Percentiles rank a stretch among this genome's conserved stretches.
Conservation (phyloP, 2,329 filamentous ascomycete species). For the Botryotinia narcissicola region DNA sequence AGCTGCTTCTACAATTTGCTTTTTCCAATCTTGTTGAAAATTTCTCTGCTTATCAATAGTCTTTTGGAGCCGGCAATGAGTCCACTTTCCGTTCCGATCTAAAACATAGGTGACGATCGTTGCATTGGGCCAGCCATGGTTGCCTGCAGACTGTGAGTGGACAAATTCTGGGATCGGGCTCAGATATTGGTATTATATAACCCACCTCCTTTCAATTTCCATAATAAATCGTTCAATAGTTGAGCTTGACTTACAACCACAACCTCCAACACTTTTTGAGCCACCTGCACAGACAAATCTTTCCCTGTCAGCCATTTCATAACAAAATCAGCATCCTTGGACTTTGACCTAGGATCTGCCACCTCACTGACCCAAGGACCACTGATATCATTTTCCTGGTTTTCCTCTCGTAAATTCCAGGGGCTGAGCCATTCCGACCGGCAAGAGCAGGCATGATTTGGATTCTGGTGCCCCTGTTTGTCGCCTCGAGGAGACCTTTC, state of each 20-base stretch:
- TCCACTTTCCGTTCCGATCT: not conserved
- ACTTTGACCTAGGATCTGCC: not conserved
- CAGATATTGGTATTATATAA: not conserved
- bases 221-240: not conserved
- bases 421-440: not conserved
- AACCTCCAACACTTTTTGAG: conserved; percentile 9
- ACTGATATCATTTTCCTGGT: not conserved
- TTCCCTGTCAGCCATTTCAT: not conserved
- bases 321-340: conserved; percentile 2
- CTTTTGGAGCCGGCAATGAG: not conserved
- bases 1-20: not conserved
- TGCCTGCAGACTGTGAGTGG: not conserved
- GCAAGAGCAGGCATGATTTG: conserved; percentile 1
- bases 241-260: not conserved
- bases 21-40: not conserved
- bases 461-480: not conserved
- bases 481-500: conserved; percentile 3
- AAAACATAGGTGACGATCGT: not conserved
- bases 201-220: not conserved
- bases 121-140: not conserved
- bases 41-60: not conserved
- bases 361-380: not conserved
- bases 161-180: not conserved
- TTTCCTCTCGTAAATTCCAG: not conserved
- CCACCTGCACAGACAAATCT: not conserved